Evolutionary conservation across 2,329 filamentous ascomycete species (phyloP).

Genomic region (Hypoxylon sp.): DNA sequence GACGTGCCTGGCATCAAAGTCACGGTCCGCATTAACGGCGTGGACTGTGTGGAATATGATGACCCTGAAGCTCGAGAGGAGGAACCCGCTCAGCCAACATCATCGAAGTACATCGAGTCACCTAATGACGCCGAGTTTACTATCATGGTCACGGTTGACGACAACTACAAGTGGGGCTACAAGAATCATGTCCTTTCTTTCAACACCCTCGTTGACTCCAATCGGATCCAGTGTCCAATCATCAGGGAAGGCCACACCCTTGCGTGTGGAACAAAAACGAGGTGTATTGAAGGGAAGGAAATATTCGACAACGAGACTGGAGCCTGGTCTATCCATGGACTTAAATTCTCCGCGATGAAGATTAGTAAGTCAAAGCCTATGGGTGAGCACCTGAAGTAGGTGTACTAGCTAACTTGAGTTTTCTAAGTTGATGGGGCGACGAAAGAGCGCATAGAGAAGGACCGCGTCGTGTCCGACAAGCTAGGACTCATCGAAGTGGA

Average conservation of each 20-base stretch:
- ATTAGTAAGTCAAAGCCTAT: conserved; percentile 42
- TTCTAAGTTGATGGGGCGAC: conserved; percentile 47
- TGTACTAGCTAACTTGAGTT: neutral
- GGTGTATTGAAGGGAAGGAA: neutral
- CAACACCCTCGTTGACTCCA: conserved; percentile 47
- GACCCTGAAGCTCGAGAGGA: conserved; percentile 45
- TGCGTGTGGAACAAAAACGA: neutral
- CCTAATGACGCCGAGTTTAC: conserved; percentile 50
- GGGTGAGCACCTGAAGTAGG: neutral
- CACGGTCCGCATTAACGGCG: conserved; percentile 43
- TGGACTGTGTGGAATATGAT: conserved; percentile 47
- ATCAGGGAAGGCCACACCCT: neutral
- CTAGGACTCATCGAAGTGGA: conserved; percentile 52
- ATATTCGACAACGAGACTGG: neutral
- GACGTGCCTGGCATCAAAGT: conserved; percentile 49
- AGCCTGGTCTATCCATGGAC: conserved; percentile 35
- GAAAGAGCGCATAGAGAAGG: conserved; percentile 49
- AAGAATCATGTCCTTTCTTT: conserved; percentile 43
- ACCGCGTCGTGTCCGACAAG: conserved; percentile 43
- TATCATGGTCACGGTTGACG: conserved; percentile 38
- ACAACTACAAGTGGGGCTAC: conserved; percentile 50
- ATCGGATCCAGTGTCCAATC: conserved; percentile 17
- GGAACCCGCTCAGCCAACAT: conserved; percentile 20
- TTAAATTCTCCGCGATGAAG: conserved; percentile 51
- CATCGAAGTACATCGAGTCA: conserved; percentile 54